Conservation (phyloP, 169 alveolate species). For the Cryptosporidium ubiquitum region DNA sequence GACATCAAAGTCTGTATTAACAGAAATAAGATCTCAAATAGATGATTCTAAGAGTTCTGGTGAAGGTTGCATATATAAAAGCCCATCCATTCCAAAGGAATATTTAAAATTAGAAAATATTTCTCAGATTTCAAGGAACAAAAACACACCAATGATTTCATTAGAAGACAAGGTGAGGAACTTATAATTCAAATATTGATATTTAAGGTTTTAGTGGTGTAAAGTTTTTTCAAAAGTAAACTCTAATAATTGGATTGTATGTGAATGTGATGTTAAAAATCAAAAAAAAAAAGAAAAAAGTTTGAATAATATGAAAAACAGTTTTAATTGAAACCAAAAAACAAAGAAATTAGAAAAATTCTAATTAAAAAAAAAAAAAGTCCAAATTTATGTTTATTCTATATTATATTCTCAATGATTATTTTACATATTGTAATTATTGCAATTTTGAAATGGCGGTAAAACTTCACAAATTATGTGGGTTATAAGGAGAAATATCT, state of each 20-base stretch:
- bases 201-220: not conserved
- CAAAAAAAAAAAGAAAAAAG: too few relatives aligned
- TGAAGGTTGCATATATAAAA: not conserved
- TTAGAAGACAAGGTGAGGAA: not conserved
- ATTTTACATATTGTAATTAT: not conserved
- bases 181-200: not conserved
- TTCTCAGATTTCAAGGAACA: conserved; percentile 22
- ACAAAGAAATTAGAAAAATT: too few relatives aligned
- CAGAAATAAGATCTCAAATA: conserved; percentile 60
- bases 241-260: too few relatives aligned
- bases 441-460: conserved; percentile 7
- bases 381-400: too few relatives aligned
- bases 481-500: not conserved
- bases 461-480: not conserved
- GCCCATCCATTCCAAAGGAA: conserved; percentile 22
- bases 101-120: conserved; percentile 4
- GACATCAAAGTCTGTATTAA: conserved; percentile 15
- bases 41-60: conserved; percentile 11
- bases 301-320: not conserved
- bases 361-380: too few relatives aligned
- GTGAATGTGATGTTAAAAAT: not conserved
- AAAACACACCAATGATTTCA: not conserved
- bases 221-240: not conserved
- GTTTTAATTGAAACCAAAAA: not conserved
- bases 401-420: not conserved